Evolutionary conservation across 1,284 basidiomycete genomes (phyloP).

Genomic region (Mycena sp.): DNA sequence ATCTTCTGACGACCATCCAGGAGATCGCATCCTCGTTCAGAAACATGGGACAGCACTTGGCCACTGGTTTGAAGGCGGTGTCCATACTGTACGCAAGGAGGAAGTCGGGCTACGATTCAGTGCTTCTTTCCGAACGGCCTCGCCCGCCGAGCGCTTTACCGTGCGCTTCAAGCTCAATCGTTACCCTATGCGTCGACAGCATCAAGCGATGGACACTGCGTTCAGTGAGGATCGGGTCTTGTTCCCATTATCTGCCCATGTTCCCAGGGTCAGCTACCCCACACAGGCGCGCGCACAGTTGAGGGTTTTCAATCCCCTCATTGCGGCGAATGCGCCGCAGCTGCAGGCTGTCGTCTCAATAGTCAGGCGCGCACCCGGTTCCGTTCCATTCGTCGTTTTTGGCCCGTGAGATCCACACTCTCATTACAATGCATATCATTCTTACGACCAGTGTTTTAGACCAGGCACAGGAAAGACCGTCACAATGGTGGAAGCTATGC

Average conservation of each 20-base stretch:
- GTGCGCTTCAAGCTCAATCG: slow-evolving; percentile 57
- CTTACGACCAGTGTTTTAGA: slow-evolving; percentile 40
- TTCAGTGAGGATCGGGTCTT: slow-evolving; percentile 50
- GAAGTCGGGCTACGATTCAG: slow-evolving; percentile 66
- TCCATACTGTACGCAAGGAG: slow-evolving; percentile 58
- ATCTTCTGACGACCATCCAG: slow-evolving; percentile 39
- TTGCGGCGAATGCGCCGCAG: slow-evolving; percentile 61
- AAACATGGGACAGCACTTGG: slow-evolving; percentile 43
- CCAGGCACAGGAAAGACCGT: slow-evolving; percentile 78
- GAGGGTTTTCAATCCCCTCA: slow-evolving; percentile 51
- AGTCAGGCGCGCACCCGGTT: slow-evolving; percentile 51
- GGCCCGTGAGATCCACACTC: slow-evolving; percentile 63
- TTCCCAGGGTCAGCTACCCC: slow-evolving; percentile 29
- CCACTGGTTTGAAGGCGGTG: slow-evolving; percentile 65
- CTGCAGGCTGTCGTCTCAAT: slow-evolving; percentile 64
- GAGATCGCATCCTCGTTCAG: slow-evolving; percentile 64
- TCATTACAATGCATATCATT: background rate
- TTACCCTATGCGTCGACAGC: slow-evolving; percentile 53
- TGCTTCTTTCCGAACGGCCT: slow-evolving; percentile 47
- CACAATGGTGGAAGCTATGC: slow-evolving; percentile 71
- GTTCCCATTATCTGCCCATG: slow-evolving; percentile 50
- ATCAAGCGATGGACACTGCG: slow-evolving; percentile 57
- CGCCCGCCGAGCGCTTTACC: slow-evolving; percentile 34
- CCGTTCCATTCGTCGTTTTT: slow-evolving; percentile 68
- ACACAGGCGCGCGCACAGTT: slow-evolving; percentile 24